Base-by-base conservation (phyloP, 768 basidiomycete species). In the Cystobasidiopsis lactophilus region DNA sequence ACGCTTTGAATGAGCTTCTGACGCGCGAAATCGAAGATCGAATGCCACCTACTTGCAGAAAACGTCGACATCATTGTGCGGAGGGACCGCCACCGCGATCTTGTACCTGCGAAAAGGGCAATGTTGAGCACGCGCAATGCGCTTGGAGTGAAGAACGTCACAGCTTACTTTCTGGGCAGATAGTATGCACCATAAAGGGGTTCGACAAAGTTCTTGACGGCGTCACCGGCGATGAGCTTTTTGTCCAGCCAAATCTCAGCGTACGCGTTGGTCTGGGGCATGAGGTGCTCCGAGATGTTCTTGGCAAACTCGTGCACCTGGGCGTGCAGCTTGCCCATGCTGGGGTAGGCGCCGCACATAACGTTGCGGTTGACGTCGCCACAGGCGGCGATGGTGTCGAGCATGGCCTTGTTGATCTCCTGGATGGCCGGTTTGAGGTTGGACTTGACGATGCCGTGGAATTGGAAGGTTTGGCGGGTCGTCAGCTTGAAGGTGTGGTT, bases 181-280 rank as follows among this genome's bases (percentile, higher is more conserved):
- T 98, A 96, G 69, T 89, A 89, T 65, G 85, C 80, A 35, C 93
- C 93, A 64, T 96, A 98, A n/a, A 95, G 68, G 2, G 93, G 93
- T 68, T 98, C 93, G 43, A 55, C 52, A 58, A 85, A 77, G 67
- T 93, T 88, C 64, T 88, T 82, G 55, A 93, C 68, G 4, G 88
- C 86, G 33, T 86, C 88, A 18, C 91, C 93, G 3, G 82, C 85
- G 48, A 98, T 81, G 60, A 86, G 69, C 71, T 93, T 93, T 71
- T 93, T 89, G 70, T 96, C 88, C 40, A 96, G 72, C 91, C 91
- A 98, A 57, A 98, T 96, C 68, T 98, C 93, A 64, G 95, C 85
- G 66, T 98, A 96, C 4, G 93, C 93, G 3, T 78, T 77, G 3
- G 89, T 95, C 41, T 77, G 74, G 21, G 93, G 93, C 31, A 93